These are phyloP conservation scores for Candida sp. DNA, from an alignment of 1,139 yeast genomes.

Conservation along the genomic window DNA sequence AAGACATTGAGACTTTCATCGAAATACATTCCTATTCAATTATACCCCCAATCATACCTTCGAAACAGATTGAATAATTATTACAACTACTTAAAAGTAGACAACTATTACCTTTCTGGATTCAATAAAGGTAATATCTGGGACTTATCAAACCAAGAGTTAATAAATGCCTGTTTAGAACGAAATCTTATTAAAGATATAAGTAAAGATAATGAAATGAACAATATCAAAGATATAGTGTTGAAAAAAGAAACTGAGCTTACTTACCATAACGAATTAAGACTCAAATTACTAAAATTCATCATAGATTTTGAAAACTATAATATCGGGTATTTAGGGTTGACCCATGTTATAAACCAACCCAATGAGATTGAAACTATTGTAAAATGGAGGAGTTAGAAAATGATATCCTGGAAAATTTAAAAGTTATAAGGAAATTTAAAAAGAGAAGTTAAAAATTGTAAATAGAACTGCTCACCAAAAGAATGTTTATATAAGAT, in stretches of 20 bases:
- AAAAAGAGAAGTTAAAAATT: no score
- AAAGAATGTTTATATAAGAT: neutral
- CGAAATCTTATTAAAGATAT: constrained; percentile 41
- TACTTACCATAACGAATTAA: constrained; percentile 17
- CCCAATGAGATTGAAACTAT: neutral
- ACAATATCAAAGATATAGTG: constrained; percentile 11
- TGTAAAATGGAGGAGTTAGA: neutral
- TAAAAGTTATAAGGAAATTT: no score
- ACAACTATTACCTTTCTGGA: constrained; percentile 46
- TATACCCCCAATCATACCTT: constrained; percentile 36
- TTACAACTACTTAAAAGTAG: constrained; percentile 46
- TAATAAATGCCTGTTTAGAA: constrained; percentile 45
- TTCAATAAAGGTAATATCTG: constrained; percentile 46
- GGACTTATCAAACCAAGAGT: constrained; percentile 40
- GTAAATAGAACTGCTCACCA: neutral
- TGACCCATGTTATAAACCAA: constrained; percentile 4
- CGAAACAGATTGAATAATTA: constrained; percentile 36
- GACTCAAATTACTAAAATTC: constrained; percentile 25
- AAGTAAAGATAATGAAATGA: constrained; percentile 13
- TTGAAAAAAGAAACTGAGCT: constrained; percentile 9
- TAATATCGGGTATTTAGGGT: constrained; percentile 36
- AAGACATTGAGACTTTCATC: constrained; percentile 35
- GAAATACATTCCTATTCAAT: constrained; percentile 31
- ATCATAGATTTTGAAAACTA: constrained; percentile 29
- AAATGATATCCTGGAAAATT: neutral